Evolutionary conservation across 768 basidiomycete genomes (phyloP).

Genomic region (Tulasnella sp.): DNA sequence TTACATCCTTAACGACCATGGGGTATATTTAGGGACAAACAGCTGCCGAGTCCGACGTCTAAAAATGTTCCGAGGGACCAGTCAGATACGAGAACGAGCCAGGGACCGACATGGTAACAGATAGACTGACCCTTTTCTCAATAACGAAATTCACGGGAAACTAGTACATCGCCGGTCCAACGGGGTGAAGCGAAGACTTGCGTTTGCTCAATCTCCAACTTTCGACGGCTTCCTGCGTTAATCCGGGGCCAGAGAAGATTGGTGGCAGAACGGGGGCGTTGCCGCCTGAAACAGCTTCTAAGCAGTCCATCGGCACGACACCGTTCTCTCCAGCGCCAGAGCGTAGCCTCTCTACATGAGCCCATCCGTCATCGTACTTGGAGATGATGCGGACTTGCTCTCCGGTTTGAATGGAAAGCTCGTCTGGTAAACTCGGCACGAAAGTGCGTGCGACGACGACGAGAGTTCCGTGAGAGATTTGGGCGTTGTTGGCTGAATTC

Average conservation of each 20-base stretch:
- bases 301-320: constrained; percentile 26
- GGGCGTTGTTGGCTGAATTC: constrained; percentile 2
- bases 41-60: constrained; percentile 1
- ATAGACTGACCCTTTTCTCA: background rate
- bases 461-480: background rate
- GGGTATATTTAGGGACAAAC: constrained; percentile 1
- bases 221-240: constrained; percentile 21
- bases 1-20: constrained; percentile 5
- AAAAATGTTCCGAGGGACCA: background rate
- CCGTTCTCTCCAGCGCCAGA: constrained; percentile 22
- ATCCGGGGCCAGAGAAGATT: constrained; percentile 19
- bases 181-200: constrained; percentile 17
- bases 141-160: background rate
- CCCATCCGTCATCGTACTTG: constrained; percentile 26
- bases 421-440: constrained; percentile 24
- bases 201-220: constrained; percentile 25
- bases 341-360: constrained; percentile 20
- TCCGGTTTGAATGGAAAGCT: constrained; percentile 20
- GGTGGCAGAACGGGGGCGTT: background rate
- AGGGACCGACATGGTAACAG: background rate
- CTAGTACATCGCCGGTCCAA: constrained; percentile 9
- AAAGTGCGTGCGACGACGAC: constrained; percentile 26
- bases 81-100: background rate
- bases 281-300: constrained; percentile 14
- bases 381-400: constrained; percentile 21